A percentile compares a stretch with the other conserved stretches of the same genome.
Conservation (phyloP, 1,139 yeast species). For the Yamadazyma mexicana region DNA sequence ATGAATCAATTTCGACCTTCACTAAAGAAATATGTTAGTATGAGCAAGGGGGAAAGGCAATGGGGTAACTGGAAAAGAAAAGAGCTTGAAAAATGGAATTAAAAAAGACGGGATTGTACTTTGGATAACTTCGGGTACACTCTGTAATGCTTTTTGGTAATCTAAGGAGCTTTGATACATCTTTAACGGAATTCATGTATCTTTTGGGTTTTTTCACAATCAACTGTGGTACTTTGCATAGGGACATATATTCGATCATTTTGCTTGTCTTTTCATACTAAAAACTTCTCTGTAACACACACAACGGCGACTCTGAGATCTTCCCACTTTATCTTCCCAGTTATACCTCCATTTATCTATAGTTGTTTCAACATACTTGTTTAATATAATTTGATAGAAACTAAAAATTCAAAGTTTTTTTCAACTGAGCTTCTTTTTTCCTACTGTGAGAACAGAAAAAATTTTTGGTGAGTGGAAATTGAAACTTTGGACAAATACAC, state of each 20-base stretch:
- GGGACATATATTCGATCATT: no score
- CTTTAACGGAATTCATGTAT: no score
- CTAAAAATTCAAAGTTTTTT: conserved; percentile 13
- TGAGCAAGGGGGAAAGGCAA: background rate
- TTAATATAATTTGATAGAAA: conserved; percentile 8
- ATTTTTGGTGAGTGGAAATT: conserved; percentile 1
- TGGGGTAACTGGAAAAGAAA: background rate
- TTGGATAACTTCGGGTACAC: no score
- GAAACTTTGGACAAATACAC: conserved; percentile 3
- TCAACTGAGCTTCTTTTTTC: conserved; percentile 7
- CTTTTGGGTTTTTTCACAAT: no score
- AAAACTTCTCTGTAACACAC: no score
- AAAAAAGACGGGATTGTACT: no score
- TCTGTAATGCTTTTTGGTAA: no score
- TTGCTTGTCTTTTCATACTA: background rate
- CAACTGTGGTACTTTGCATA: no score
- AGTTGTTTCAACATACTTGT: conserved; percentile 10
- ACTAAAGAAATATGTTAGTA: conserved; percentile 44
- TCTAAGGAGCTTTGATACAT: no score
- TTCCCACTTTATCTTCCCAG: background rate
- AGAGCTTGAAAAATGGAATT: background rate
- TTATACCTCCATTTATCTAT: background rate
- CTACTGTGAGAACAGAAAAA: conserved; percentile 4
- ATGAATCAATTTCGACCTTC: conserved; percentile 99
- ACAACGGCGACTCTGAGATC: no score